Percentiles rank a stretch among this genome's conserved stretches.
These are phyloP conservation scores for Xylariaceae sp. DNA, from an alignment of 2,329 filamentous ascomycete genomes.

Conservation along the genomic window DNA sequence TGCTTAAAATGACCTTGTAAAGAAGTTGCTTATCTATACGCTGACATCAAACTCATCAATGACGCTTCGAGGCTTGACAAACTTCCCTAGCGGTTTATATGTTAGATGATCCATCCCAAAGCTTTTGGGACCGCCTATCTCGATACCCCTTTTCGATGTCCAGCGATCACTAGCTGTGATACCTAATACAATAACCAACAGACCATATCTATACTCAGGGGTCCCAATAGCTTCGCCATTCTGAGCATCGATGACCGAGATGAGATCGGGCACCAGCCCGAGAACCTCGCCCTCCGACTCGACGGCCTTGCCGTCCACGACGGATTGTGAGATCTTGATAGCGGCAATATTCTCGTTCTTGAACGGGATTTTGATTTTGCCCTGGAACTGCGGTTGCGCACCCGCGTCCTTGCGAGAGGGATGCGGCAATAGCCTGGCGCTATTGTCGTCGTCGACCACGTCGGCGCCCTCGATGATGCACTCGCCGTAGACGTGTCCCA, in stretches of 20 bases:
- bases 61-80: conserved; percentile 53
- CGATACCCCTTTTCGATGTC: conserved; percentile 50
- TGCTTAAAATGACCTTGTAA: neutral
- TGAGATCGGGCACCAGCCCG: conserved; percentile 59
- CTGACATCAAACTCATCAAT: conserved; percentile 51
- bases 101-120: conserved; percentile 53
- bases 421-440: neutral
- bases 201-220: conserved; percentile 58
- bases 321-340: conserved; percentile 34
- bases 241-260: conserved; percentile 58
- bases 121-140: conserved; percentile 52
- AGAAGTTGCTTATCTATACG: conserved; percentile 12
- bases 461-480: conserved; percentile 57
- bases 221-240: conserved; percentile 60
- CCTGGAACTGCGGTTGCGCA: conserved; percentile 40
- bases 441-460: conserved; percentile 36
- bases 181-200: conserved; percentile 53
- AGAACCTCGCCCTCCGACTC: conserved; percentile 45
- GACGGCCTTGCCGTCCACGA: conserved; percentile 36
- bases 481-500: conserved; percentile 63
- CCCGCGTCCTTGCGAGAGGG: neutral
- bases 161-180: conserved; percentile 49
- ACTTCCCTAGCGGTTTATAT: conserved; percentile 52
- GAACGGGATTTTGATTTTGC: conserved; percentile 66
- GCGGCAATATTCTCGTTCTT: conserved; percentile 76